Evolutionary conservation across 192 early-diverging fungal species (phyloP).

Genomic region (Podila epigama): DNA sequence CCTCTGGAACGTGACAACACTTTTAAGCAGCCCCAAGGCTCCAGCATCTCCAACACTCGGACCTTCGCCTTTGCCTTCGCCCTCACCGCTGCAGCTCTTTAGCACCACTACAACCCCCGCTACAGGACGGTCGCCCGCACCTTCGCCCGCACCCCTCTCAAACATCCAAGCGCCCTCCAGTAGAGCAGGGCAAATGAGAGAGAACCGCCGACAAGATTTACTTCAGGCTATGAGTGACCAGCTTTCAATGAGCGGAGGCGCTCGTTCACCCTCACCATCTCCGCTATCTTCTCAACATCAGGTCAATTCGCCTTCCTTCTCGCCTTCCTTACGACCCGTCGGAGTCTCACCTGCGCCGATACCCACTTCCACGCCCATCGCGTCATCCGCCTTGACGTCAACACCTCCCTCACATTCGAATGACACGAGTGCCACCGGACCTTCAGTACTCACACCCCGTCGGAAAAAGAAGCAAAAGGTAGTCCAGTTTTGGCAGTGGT

Average conservation of each 20-base stretch:
- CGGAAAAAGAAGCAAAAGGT: slow-evolving; percentile 37
- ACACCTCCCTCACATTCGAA: neutral
- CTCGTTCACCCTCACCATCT: neutral
- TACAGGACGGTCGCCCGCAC: slow-evolving; percentile 9
- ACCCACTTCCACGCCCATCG: neutral
- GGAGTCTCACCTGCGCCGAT: slow-evolving; percentile 4
- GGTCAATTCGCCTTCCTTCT: neutral
- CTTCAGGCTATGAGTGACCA: slow-evolving; percentile 27
- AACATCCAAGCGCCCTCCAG: neutral
- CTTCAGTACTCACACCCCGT: neutral
- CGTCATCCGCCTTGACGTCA: neutral
- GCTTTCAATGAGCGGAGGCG: neutral
- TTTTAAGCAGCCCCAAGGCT: slow-evolving; percentile 12
- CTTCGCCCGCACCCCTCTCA: slow-evolving; percentile 7
- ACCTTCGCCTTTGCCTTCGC: slow-evolving; percentile 27
- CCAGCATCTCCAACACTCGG: slow-evolving; percentile 18
- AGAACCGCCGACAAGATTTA: slow-evolving; percentile 18
- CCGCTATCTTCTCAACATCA: neutral
- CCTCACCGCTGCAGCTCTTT: slow-evolving; percentile 31
- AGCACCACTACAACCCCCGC: slow-evolving; percentile 10
- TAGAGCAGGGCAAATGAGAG: neutral
- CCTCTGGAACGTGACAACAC: slow-evolving; percentile 67
- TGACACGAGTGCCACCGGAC: neutral
- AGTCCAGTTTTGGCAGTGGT: slow-evolving; percentile 68
- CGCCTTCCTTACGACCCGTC: neutral